These are phyloP conservation scores for Ascochyta clinopodiicola DNA, from an alignment of 2,329 filamentous ascomycete genomes.

Conservation along the genomic window DNA sequence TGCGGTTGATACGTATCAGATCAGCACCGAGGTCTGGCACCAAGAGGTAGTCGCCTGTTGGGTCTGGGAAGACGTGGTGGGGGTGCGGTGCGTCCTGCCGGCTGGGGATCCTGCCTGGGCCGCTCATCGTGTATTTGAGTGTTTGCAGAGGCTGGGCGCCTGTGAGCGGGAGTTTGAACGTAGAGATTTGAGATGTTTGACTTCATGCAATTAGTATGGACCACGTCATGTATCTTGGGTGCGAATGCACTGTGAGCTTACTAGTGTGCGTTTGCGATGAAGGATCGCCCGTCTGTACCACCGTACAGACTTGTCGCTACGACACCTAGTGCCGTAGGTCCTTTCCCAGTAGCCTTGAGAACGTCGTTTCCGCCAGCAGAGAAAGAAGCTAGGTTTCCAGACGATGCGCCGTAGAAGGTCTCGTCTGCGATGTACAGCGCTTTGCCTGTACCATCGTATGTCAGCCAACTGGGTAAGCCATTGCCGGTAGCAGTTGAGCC, in stretches of 20 bases:
- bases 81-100: slow-evolving; percentile 65
- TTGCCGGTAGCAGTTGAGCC: slow-evolving; percentile 31
- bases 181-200: slow-evolving; percentile 40
- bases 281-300: slow-evolving; percentile 36
- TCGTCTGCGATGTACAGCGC: slow-evolving; percentile 40
- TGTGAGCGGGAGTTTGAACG: slow-evolving; percentile 45
- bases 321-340: slow-evolving; percentile 29
- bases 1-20: slow-evolving; percentile 60
- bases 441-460: slow-evolving; percentile 36
- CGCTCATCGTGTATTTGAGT: slow-evolving; percentile 38
- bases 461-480: slow-evolving; percentile 40
- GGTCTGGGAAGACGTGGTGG: slow-evolving; percentile 60
- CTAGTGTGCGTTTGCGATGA: slow-evolving; percentile 44
- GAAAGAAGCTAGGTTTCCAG: slow-evolving; percentile 35
- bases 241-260: slow-evolving; percentile 15
- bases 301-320: slow-evolving; percentile 40
- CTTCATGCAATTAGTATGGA: slow-evolving; percentile 17
- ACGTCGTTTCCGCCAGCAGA: slow-evolving; percentile 35
- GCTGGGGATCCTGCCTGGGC: slow-evolving; percentile 52
- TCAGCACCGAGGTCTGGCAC: slow-evolving; percentile 63
- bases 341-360: slow-evolving; percentile 31
- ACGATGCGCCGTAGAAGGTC: slow-evolving; percentile 22
- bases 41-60: slow-evolving; percentile 58
- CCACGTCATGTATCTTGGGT: background rate
- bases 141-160: slow-evolving; percentile 37